Evolutionary conservation across 1,284 basidiomycete genomes (phyloP), one percentile per base, ranked within the genome.

Genomic region (Apiotrichum porosum): DNA sequence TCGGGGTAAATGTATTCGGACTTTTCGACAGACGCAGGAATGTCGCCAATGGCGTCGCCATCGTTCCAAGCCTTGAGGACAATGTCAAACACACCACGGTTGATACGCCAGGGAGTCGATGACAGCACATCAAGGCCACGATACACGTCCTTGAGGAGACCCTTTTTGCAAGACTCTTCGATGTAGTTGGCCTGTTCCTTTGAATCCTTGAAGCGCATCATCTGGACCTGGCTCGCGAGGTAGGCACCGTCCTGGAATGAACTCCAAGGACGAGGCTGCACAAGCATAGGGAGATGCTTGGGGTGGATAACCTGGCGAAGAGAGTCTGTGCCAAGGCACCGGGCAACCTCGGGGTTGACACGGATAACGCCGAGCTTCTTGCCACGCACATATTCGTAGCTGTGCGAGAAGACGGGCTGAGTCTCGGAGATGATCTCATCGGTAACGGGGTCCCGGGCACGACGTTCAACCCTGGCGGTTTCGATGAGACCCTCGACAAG

Each of bases 151-250:
- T 95, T 89, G 26, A 97, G 80, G 45, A 86, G 83, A 5, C 88
- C 85, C 13, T 79, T 75, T 4, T 80, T 76, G 3, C 86, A 85
- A 0, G 94, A 91, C 51, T 84, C 80, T 23, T 81, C 77, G 30
- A 98, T 79, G 66, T 94, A 92, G 6, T 79, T 79, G 39, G 80
- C 78, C 67, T 98, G 95, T 72, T 98, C 95, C 22, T 83, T 71
- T 15, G 83, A 87, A 43, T 95, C 89, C 71, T 95, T 95, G 76
- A 85, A 92, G 4, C 93, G 88, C 91, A 97, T 97, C 28, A 83
- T 84, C 14, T 75, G 74, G 14, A 81, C 88, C 84, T 57, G 15
- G 18, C 49, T 40, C 51, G 82, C 81, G 28, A 93, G 75, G 71
- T 97, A 97, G 2, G 86, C 90, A 14, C 94, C 95, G 35, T 85